Evolutionary conservation across 164 flowering plant genomes (phyloP).

Genomic region (Vitis cinerea): DNA sequence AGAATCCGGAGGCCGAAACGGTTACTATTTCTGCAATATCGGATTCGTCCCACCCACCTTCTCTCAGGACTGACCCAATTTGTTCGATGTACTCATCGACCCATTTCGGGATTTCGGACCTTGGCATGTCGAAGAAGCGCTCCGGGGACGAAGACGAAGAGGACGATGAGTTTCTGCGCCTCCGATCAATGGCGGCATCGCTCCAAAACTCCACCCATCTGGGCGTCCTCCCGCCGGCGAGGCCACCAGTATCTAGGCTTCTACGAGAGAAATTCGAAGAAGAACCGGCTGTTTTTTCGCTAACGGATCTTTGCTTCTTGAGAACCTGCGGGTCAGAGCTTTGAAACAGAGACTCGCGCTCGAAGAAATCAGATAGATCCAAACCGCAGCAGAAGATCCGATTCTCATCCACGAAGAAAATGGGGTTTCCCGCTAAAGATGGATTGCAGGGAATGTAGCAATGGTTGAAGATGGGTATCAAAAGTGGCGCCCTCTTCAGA

Average conservation of each 20-base stretch:
- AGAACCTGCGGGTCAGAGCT: slow-evolving; percentile 25
- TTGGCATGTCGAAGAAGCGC: slow-evolving; percentile 45
- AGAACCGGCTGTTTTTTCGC: slow-evolving; percentile 37
- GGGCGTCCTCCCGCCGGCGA: slow-evolving; percentile 47
- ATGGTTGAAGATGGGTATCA: slow-evolving; percentile 84
- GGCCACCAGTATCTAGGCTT: slow-evolving; percentile 48
- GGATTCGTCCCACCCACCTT: slow-evolving; percentile 92
- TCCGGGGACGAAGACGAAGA: slow-evolving; percentile 67
- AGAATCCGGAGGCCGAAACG: slow-evolving; percentile 72
- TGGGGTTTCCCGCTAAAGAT: slow-evolving; percentile 82
- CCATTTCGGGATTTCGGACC: slow-evolving; percentile 61
- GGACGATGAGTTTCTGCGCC: slow-evolving; percentile 56
- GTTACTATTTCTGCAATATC: slow-evolving; percentile 70
- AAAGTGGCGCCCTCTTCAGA: slow-evolving; percentile 70
- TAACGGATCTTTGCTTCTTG: slow-evolving; percentile 46
- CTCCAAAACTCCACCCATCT: slow-evolving; percentile 99
- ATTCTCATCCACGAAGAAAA: slow-evolving; percentile 83
- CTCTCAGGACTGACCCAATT: slow-evolving; percentile 68
- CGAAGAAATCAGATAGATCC: slow-evolving; percentile 86
- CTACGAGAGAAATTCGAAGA: slow-evolving; percentile 47
- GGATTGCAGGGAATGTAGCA: slow-evolving; percentile 94
- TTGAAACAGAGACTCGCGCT: slow-evolving; percentile 57
- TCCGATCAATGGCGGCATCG: slow-evolving; percentile 75
- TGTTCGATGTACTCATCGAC: slow-evolving; percentile 67
- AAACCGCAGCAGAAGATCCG: slow-evolving; percentile 77